Evolutionary conservation across 2,329 filamentous ascomycete genomes (phyloP).

Genomic region (Diaporthe aspalathi): DNA sequence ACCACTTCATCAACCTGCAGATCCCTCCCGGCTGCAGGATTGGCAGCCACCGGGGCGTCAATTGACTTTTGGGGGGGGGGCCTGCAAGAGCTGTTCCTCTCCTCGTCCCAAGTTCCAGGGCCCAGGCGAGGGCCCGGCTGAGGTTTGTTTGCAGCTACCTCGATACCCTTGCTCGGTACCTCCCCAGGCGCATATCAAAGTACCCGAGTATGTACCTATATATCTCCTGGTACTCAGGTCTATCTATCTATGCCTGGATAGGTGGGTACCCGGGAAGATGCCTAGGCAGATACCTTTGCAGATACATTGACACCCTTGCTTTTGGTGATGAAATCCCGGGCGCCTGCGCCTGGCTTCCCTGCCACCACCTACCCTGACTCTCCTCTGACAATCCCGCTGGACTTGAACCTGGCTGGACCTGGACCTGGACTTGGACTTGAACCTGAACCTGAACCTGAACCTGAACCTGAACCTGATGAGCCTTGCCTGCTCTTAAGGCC

Average conservation of each 20-base stretch:
- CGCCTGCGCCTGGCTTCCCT: slow-evolving; percentile 2
- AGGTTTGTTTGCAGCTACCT: background rate
- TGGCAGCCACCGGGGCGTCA: slow-evolving; percentile 7
- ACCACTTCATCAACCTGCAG: background rate
- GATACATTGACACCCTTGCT: too few relatives aligned
- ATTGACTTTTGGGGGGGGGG: slow-evolving; percentile 26
- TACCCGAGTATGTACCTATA: too few relatives aligned
- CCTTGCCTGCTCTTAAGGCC: slow-evolving; percentile 8
- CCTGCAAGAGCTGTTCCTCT: slow-evolving; percentile 8
- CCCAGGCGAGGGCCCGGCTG: background rate
- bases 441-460: background rate
- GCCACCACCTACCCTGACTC: slow-evolving; percentile 1
- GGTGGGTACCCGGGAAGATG: too few relatives aligned
- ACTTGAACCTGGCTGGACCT: background rate
- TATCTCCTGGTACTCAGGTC: too few relatives aligned
- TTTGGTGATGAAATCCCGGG: background rate
- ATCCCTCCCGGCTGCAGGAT: background rate
- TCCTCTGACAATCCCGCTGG: background rate
- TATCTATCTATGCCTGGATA: too few relatives aligned
- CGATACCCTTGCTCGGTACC: too few relatives aligned
- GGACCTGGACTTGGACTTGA: background rate
- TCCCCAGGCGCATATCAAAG: too few relatives aligned
- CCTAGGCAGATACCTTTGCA: too few relatives aligned
- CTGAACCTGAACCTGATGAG: background rate
- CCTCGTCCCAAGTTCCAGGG: slow-evolving; percentile 7